Conservation (phyloP, 345 rosid genomes). For the Trapa bicornis region DNA sequence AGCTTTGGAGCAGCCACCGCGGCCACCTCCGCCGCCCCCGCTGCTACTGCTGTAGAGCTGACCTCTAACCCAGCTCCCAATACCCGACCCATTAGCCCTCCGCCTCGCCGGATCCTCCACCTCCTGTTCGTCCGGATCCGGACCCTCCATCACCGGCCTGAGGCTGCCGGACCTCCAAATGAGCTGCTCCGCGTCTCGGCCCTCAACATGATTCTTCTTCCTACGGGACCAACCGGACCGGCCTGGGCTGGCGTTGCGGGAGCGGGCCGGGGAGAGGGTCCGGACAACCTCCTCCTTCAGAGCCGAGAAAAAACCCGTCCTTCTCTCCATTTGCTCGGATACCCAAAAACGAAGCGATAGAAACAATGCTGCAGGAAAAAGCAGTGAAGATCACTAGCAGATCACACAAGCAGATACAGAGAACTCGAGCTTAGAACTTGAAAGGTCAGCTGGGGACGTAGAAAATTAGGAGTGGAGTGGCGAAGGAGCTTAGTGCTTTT, state of each 20-base stretch:
- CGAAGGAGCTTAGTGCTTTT: background rate
- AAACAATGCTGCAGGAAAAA: background rate
- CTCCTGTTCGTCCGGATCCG: constrained; percentile 67
- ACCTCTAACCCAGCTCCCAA: constrained; percentile 35
- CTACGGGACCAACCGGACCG: constrained; percentile 31
- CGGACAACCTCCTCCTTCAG: constrained; percentile 75
- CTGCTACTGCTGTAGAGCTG: constrained; percentile 21
- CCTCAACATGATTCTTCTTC: constrained; percentile 23
- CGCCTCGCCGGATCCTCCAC: constrained; percentile 33
- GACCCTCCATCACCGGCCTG: constrained; percentile 78
- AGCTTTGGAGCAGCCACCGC: constrained; percentile 16
- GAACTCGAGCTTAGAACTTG: too few species aligned
- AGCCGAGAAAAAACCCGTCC: constrained; percentile 75
- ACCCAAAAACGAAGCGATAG: background rate
- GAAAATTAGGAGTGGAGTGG: background rate
- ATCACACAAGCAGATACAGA: too few species aligned
- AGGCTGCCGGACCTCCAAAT: constrained; percentile 69
- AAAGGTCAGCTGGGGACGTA: too few species aligned
- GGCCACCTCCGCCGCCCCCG: constrained; percentile 1
- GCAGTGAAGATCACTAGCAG: background rate
- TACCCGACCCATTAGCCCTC: constrained; percentile 36
- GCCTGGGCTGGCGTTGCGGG: constrained; percentile 48
- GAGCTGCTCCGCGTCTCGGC: constrained; percentile 31
- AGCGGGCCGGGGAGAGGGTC: constrained; percentile 79
- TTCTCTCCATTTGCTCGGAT: constrained; percentile 52